Conservation (phyloP, 1,284 basidiomycete genomes). For the Stereum hirsutum region DNA sequence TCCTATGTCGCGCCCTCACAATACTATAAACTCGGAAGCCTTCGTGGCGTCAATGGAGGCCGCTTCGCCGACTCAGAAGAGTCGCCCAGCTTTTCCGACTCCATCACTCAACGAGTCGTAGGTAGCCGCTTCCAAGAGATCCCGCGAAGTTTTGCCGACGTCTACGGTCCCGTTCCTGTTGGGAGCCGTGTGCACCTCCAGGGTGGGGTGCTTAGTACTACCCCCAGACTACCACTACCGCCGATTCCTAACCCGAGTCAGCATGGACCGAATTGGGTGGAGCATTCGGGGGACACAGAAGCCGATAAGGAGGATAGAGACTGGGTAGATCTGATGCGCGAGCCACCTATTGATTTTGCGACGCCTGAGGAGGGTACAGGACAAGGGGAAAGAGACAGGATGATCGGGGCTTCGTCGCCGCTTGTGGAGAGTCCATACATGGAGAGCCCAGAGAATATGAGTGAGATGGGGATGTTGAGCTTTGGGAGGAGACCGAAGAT, state of each 20-base stretch:
- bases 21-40: conserved; percentile 60
- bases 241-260: conserved; percentile 40
- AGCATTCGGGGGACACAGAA: conserved; percentile 27
- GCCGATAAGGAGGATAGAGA: conserved; percentile 20
- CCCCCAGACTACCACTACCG: conserved; percentile 5
- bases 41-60: conserved; percentile 54
- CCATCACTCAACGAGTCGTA: conserved; percentile 50
- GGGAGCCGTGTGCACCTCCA: conserved; percentile 43
- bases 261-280: conserved; percentile 46
- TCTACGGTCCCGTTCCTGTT: conserved; percentile 47
- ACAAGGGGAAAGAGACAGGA: conserved; percentile 6
- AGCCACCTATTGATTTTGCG: conserved; percentile 28
- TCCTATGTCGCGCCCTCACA: conserved; percentile 72
- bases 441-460: background rate
- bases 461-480: conserved; percentile 2
- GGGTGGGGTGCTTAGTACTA: conserved; percentile 5
- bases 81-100: conserved; percentile 42
- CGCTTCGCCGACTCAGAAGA: conserved; percentile 33
- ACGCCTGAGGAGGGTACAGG: conserved; percentile 7
- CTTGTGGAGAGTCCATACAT: background rate
- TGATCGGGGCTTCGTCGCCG: too few species aligned
- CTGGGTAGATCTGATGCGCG: conserved; percentile 41
- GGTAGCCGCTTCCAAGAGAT: conserved; percentile 68
- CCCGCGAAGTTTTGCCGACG: conserved; percentile 46
- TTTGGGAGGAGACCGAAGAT: conserved; percentile 13